Conservation (phyloP, 2,329 filamentous ascomycete species). For the Monilinia polystroma region DNA sequence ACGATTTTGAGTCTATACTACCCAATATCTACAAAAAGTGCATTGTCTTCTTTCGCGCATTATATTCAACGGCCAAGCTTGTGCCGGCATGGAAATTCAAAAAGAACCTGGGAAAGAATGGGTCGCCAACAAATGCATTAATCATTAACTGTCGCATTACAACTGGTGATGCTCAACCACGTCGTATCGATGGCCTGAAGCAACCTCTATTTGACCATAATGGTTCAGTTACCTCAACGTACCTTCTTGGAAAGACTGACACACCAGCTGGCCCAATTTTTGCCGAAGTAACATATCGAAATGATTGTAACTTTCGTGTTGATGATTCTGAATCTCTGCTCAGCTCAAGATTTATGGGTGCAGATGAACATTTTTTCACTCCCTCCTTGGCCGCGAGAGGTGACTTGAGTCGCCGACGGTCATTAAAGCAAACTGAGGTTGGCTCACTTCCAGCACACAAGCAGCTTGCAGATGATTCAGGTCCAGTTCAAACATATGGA, state of each 20-base stretch:
- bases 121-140: conserved; percentile 59
- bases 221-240: conserved; percentile 67
- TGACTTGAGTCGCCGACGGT: conserved; percentile 42
- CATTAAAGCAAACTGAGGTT: conserved; percentile 50
- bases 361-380: conserved; percentile 83
- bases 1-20: conserved; percentile 62
- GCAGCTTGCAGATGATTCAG: conserved; percentile 49
- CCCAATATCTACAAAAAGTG: conserved; percentile 96
- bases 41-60: conserved; percentile 87
- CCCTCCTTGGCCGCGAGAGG: conserved; percentile 60
- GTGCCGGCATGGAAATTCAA: conserved; percentile 84
- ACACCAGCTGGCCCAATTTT: conserved; percentile 83
- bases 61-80: conserved; percentile 79
- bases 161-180: conserved; percentile 53
- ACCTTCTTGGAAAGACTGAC: conserved; percentile 79
- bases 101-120: conserved; percentile 68
- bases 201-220: conserved; percentile 66
- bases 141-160: conserved; percentile 78
- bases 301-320: conserved; percentile 85
- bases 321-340: conserved; percentile 88
- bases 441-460: conserved; percentile 73
- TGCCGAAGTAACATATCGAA: conserved; percentile 79
- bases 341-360: conserved; percentile 89
- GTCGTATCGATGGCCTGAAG: conserved; percentile 66
- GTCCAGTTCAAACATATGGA: conserved; percentile 79